Percentiles rank a stretch among this genome's conserved stretches.
Conservation (phyloP, 1,284 basidiomycete genomes). For the Phylloboletellus chloephorus region DNA sequence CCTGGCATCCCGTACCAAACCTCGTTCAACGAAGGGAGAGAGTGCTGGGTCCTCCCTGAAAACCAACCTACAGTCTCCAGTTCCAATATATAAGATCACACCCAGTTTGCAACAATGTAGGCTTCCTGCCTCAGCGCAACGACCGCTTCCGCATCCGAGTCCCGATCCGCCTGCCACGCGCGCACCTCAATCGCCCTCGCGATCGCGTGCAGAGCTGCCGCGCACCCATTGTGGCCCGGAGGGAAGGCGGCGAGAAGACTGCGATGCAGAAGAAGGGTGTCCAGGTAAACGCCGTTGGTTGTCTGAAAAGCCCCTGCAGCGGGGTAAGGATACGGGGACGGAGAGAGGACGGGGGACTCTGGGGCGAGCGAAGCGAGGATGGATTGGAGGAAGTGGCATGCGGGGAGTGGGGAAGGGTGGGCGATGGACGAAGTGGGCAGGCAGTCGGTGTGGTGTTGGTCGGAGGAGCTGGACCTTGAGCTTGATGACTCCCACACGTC, state of each 20-base stretch:
- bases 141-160: slow-evolving; percentile 61
- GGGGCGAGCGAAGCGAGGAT: slow-evolving; percentile 42
- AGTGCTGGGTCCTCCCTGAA: background rate
- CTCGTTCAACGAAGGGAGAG: background rate
- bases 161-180: slow-evolving; percentile 60
- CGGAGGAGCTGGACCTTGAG: slow-evolving; percentile 37
- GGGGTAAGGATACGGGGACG: slow-evolving; percentile 54
- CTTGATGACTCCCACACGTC: slow-evolving; percentile 44
- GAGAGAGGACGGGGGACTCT: slow-evolving; percentile 31
- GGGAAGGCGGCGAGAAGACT: slow-evolving; percentile 58
- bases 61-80: slow-evolving; percentile 11
- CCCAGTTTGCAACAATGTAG: slow-evolving; percentile 24
- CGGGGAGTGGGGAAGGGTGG: slow-evolving; percentile 18
- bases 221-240: slow-evolving; percentile 54
- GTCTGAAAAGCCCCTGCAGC: slow-evolving; percentile 53
- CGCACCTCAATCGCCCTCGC: slow-evolving; percentile 55
- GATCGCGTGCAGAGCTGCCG: slow-evolving; percentile 55
- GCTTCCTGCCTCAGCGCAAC: slow-evolving; percentile 61
- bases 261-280: slow-evolving; percentile 69
- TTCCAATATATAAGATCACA: slow-evolving; percentile 10
- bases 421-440: slow-evolving; percentile 18
- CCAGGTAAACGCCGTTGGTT: slow-evolving; percentile 66
- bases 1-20: background rate
- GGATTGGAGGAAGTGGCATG: slow-evolving; percentile 57
- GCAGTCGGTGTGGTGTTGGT: slow-evolving; percentile 27